Conservation (phyloP, 805 yeast genomes). For the Metschnikowia corniflorae region DNA sequence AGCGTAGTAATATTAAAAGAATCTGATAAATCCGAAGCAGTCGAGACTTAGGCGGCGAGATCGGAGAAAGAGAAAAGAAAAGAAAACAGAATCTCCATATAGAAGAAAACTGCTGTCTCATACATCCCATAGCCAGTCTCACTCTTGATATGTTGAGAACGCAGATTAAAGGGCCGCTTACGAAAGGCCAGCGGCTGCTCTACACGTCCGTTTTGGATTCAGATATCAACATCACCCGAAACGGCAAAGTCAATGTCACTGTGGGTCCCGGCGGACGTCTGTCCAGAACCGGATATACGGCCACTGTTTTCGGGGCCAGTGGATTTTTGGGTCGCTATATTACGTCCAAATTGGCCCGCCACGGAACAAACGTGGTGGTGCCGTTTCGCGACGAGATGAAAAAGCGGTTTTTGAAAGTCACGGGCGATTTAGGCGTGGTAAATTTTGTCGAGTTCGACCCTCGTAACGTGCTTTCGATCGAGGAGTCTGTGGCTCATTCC, state of each 20-base stretch:
- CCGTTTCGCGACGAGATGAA: slow-evolving; percentile 82
- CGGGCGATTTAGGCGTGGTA: slow-evolving; percentile 86
- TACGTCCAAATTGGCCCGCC: slow-evolving; percentile 69
- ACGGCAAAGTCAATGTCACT: slow-evolving; percentile 71
- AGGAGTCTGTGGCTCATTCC: slow-evolving; percentile 72
- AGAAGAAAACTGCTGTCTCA: no score
- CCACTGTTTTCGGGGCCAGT: slow-evolving; percentile 80
- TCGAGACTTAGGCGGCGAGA: no score
- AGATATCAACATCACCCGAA: slow-evolving; percentile 70
- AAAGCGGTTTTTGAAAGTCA: slow-evolving; percentile 72
- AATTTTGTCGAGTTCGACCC: slow-evolving; percentile 80
- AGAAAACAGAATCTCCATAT: no score
- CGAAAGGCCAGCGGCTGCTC: slow-evolving; percentile 17
- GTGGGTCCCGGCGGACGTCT: slow-evolving; percentile 79
- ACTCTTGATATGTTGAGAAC: slow-evolving; percentile 26
- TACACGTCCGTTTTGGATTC: slow-evolving; percentile 42
- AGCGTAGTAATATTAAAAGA: no score
- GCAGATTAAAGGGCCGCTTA: slow-evolving; percentile 13
- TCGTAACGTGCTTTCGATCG: slow-evolving; percentile 70
- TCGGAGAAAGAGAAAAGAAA: no score
- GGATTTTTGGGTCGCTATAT: slow-evolving; percentile 77
- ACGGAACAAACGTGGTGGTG: slow-evolving; percentile 72
- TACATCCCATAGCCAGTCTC: neutral
- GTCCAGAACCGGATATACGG: slow-evolving; percentile 83
- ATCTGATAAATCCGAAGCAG: no score